Base-by-base conservation (phyloP, 2,329 filamentous ascomycete genomes). In the Grosmannia clavigera region DNA sequence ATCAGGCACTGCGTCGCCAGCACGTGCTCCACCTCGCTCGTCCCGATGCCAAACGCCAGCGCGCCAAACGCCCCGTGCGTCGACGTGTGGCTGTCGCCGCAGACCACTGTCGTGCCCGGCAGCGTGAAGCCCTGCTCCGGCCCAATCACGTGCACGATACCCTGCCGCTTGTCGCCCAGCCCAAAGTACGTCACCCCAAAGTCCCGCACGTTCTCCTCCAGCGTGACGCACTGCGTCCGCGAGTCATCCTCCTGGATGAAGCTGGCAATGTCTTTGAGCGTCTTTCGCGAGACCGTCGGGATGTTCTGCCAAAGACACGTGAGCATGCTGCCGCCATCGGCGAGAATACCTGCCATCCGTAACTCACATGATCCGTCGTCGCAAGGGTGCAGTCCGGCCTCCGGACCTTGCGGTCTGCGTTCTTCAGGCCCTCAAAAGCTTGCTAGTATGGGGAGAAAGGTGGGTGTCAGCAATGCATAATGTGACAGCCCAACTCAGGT, bases 81-180 rank as follows among this genome's bases (percentile, higher is more conserved):
- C 31, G 92, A 96, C 55, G 94, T 99, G 73, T 99, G 94, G 70
- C 89, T 95, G 81, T 99, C 94, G 73, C 94, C 94, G 71, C 94
- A 97, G 65, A 97, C 94, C 46, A 97, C 88, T 3, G 94, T 99
- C 59, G 94, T 97, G 66, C 90, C 94, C 51, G 94, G 94, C 46
- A 97, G 86, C 60, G 94, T 99, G 79, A 99, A 99, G 66, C 94
- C 94, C 75, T 99, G 94, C 79, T 99, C 94, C 50, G 94, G 94
- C 43, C 94, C 94, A 68, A 99, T 97, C 69, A 99, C 90, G 76
- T 99, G 94, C 61, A 97, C 94, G 68, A 99, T 99, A 66, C 94
- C 94, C 76, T 99, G 94, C 65, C 94, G 86, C 81, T 94, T 95
- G 76, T 97, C 92, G 67, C 87, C 89, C 64, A 99, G 85, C 63